Conservation (phyloP, 164 flowering plant species). For the Cinnamomum chago region DNA sequence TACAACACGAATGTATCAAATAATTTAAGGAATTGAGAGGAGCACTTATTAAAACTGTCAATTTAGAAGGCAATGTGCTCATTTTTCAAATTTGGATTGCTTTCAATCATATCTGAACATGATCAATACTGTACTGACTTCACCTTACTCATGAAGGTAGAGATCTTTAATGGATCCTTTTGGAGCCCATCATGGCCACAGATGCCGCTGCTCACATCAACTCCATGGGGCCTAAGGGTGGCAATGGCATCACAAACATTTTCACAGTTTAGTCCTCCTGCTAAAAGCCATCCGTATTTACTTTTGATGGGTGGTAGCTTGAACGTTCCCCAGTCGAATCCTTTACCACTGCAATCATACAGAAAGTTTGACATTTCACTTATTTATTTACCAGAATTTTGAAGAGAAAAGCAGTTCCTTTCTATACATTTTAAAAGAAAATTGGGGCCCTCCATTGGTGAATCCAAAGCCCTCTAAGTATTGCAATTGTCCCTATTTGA, state of each 20-base stretch:
- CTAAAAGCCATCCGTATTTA: slow-evolving; percentile 91
- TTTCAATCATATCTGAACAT: background rate
- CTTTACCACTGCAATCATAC: slow-evolving; percentile 69
- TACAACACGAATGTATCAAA: no score
- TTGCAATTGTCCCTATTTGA: no score
- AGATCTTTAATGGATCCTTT: slow-evolving; percentile 59
- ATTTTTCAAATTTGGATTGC: background rate
- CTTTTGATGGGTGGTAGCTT: slow-evolving; percentile 66
- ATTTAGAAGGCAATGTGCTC: no score
- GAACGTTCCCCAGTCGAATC: slow-evolving; percentile 82
- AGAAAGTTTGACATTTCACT: no score
- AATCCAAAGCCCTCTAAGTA: no score
- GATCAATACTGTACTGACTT: slow-evolving; percentile 15
- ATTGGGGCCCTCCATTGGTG: no score
- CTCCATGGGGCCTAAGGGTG: slow-evolving; percentile 66
- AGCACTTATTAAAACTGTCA: no score
- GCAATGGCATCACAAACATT: slow-evolving; percentile 69
- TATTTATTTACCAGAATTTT: no score
- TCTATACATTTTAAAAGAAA: no score
- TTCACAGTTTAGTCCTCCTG: slow-evolving; percentile 83
- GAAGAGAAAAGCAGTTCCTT: no score
- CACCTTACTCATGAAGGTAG: slow-evolving; percentile 63
- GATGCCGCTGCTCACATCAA: slow-evolving; percentile 95
- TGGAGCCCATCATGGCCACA: slow-evolving; percentile 70
- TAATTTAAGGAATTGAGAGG: no score